A percentile compares a stretch with the other conserved stretches of the same genome.
phyloP scores from a whole-genome alignment of 345 rosid species.

The Pistacia integerrima region DNA sequence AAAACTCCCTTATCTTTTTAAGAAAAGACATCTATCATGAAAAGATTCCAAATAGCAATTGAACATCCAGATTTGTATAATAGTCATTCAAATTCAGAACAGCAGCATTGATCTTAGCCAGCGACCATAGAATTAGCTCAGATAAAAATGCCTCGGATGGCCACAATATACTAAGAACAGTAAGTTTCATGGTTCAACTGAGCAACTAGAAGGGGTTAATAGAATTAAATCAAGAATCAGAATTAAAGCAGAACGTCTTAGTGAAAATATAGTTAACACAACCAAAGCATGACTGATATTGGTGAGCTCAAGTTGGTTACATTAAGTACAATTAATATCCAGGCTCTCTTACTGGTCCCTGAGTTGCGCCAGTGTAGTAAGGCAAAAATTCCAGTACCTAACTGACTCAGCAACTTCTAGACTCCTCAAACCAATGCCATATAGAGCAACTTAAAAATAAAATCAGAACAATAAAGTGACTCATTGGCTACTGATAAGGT shows the following conservation, averaged over 20 bases:
- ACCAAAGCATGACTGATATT: neutral
- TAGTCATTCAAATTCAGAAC: neutral
- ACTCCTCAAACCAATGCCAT: neutral
- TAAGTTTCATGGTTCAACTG: neutral
- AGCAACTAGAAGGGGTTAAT: neutral
- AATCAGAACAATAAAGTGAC: neutral
- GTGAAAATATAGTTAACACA: neutral
- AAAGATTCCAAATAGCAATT: neutral
- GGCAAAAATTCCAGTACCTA: neutral
- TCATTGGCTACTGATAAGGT: no score
- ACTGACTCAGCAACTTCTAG: neutral
- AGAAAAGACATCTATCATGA: neutral
- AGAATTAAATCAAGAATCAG: neutral
- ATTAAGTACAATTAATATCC: neutral
- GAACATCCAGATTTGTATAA: neutral
- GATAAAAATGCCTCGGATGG: neutral
- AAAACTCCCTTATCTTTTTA: neutral
- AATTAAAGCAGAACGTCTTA: neutral
- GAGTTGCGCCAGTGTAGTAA: neutral
- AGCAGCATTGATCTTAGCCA: neutral
- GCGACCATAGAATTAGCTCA: neutral
- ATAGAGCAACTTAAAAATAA: neutral
- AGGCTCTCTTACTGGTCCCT: neutral
- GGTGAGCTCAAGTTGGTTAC: neutral
- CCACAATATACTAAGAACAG: neutral